Conservation (phyloP, 441 rosid genomes). For the Erysimum cheiri region DNA sequence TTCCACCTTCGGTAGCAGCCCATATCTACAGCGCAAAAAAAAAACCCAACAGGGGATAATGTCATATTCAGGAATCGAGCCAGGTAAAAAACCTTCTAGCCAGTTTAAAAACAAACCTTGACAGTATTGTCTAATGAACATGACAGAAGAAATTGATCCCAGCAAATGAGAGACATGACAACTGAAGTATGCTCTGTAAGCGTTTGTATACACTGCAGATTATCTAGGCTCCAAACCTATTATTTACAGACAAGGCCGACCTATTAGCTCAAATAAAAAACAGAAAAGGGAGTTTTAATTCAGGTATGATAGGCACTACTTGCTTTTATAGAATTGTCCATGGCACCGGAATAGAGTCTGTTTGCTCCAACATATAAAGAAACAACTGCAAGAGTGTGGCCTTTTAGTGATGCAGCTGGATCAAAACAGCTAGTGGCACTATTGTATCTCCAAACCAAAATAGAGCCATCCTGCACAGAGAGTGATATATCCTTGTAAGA, state of each 20-base stretch:
- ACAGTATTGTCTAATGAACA: conserved; percentile 93
- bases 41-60: background rate
- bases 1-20: conserved; percentile 94
- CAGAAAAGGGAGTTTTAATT: background rate
- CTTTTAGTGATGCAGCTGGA: conserved; percentile 79
- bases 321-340: conserved; percentile 89
- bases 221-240: conserved; percentile 96
- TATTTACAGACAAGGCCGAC: conserved; percentile 2
- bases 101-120: conserved; percentile 57
- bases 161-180: conserved; percentile 98
- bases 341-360: conserved; percentile 92
- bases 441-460: conserved; percentile 93
- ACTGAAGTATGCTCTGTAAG: conserved; percentile 80
- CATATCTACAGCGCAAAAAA: conserved; percentile 63
- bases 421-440: conserved; percentile 72
- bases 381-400: conserved; percentile 79
- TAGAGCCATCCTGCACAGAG: conserved; percentile 73
- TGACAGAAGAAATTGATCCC: conserved; percentile 98
- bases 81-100: background rate
- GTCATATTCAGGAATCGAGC: conserved; percentile 18
- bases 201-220: conserved; percentile 90
- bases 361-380: conserved; percentile 93
- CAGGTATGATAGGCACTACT: conserved; percentile 23
- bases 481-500: conserved; percentile 14
- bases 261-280: conserved; percentile 10